Evolutionary conservation across 2,329 filamentous ascomycete genomes (phyloP).

Genomic region (Coniochaeta sp.): DNA sequence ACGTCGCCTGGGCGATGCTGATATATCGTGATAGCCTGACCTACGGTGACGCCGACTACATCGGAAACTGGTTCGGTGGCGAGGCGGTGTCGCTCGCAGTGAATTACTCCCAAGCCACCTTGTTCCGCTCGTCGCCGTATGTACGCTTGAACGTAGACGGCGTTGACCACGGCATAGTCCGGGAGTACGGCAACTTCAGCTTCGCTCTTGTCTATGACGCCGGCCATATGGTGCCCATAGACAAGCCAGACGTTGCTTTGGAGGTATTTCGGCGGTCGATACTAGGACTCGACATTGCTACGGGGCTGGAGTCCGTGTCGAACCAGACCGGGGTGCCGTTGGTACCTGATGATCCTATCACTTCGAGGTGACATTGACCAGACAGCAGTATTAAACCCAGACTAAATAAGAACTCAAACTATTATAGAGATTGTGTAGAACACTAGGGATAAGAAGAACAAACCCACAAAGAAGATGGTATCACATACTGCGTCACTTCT

Average conservation of each 20-base stretch:
- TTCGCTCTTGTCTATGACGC: conserved; percentile 51
- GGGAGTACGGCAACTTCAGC: conserved; percentile 62
- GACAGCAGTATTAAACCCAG: too few species aligned
- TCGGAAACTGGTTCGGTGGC: conserved; percentile 55
- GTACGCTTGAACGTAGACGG: conserved; percentile 54
- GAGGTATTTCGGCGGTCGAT: conserved; percentile 20
- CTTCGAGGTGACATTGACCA: too few species aligned
- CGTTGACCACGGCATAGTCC: conserved; percentile 53
- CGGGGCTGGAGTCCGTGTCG: conserved; percentile 6
- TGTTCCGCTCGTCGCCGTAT: conserved; percentile 56
- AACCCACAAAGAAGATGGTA: too few species aligned
- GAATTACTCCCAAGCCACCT: conserved; percentile 34
- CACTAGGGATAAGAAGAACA: too few species aligned
- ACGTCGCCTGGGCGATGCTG: background rate
- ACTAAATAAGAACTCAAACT: too few species aligned
- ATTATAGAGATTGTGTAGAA: too few species aligned
- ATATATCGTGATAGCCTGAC: conserved; percentile 26
- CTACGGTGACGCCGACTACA: conserved; percentile 50
- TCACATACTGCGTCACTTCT: too few species aligned
- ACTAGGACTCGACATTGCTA: conserved; percentile 18
- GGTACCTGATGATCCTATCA: background rate
- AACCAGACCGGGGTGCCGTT: background rate
- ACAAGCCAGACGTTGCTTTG: conserved; percentile 16
- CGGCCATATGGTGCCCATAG: conserved; percentile 35
- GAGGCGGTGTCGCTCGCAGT: conserved; percentile 56